Base-by-base conservation (phyloP, 2,329 filamentous ascomycete species). In the Trichoderma guizhouense region DNA sequence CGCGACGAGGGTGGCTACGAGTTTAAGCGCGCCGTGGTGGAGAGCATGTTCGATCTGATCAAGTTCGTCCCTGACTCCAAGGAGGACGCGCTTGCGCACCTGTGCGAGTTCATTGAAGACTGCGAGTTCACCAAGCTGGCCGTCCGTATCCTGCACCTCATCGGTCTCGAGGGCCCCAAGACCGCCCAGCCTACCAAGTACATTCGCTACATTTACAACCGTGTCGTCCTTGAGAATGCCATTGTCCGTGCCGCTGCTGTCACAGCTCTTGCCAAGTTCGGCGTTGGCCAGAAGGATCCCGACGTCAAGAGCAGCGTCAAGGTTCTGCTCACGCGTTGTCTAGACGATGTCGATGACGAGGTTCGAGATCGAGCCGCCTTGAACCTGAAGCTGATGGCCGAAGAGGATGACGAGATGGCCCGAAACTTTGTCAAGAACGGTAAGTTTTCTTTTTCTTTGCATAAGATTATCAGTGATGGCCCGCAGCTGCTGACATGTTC, bases 41-140 rank as follows among this genome's bases (percentile, higher is more conserved):
- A 99, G 86, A 97, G 94, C 87, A 98, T 99, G 91, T 98, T 99
- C 79, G 96, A 99, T 78, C 86, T 99, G 71, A 98, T 99, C 86
- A 98, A 98, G 82, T 99, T 99, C 78, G 95, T 99, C 3, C 96
- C 96, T 1, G 96, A 98, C 73, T 90, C 89, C 36, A 91, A 91
- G 82, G 90, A 91, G 78, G 89, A 91, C 76, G 95, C 96, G 21
- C 89, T 99, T 63, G 93, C 95, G 15, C 96, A 98, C 79, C 89
- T 99, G 26, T 98, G 96, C 84, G 96, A 99, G 81, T 99, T 99
- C 80, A 99, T 99, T 75, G 96, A 99, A 83, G 96, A 99, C 81
- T 99, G 96, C 84, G 96, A 99, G 81, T 99, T 98, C 82, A 98
- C 96, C 32, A 99, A 99, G 84, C 87, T 99, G 74, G 95, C 96